Conservation (phyloP, 805 yeast genomes). For the Yamadazyma philogaea region DNA sequence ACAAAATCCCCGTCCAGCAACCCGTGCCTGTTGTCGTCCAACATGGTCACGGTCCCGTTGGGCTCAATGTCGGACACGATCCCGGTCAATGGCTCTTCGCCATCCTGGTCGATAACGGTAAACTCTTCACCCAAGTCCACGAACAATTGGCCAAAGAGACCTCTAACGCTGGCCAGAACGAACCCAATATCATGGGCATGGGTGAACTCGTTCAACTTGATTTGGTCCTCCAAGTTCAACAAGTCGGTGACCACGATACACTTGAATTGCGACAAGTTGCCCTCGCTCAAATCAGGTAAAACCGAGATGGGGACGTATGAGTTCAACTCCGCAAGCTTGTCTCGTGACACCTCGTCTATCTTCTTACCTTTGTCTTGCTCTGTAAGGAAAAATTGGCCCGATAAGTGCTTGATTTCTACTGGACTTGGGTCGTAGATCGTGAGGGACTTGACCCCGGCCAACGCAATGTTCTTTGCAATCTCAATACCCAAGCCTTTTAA, state of each 20-base stretch:
- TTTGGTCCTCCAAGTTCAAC: slow-evolving; percentile 64
- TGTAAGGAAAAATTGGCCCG: slow-evolving; percentile 82
- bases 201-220: slow-evolving; percentile 70
- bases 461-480: slow-evolving; percentile 92
- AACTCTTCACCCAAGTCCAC: slow-evolving; percentile 87
- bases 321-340: slow-evolving; percentile 76
- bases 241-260: slow-evolving; percentile 80
- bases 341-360: slow-evolving; percentile 70
- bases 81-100: slow-evolving; percentile 89
- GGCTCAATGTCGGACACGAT: slow-evolving; percentile 84
- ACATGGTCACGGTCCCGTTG: slow-evolving; percentile 88
- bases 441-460: slow-evolving; percentile 95
- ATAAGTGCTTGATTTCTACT: slow-evolving; percentile 66
- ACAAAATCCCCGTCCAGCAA: slow-evolving; percentile 90
- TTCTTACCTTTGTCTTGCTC: slow-evolving; percentile 72
- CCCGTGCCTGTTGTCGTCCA: slow-evolving; percentile 91
- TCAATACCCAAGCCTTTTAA: slow-evolving; percentile 91
- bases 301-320: slow-evolving; percentile 84
- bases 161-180: slow-evolving; percentile 78
- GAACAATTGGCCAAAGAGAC: slow-evolving; percentile 84
- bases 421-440: slow-evolving; percentile 78
- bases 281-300: slow-evolving; percentile 52
- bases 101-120: slow-evolving; percentile 78
- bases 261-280: slow-evolving; percentile 57
- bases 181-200: slow-evolving; percentile 73